Percentiles rank a stretch among this genome's conserved stretches.
Evolutionary conservation across 2,329 filamentous ascomycete genomes (phyloP).

Genomic region (Berkeleyomyces rouxiae): DNA sequence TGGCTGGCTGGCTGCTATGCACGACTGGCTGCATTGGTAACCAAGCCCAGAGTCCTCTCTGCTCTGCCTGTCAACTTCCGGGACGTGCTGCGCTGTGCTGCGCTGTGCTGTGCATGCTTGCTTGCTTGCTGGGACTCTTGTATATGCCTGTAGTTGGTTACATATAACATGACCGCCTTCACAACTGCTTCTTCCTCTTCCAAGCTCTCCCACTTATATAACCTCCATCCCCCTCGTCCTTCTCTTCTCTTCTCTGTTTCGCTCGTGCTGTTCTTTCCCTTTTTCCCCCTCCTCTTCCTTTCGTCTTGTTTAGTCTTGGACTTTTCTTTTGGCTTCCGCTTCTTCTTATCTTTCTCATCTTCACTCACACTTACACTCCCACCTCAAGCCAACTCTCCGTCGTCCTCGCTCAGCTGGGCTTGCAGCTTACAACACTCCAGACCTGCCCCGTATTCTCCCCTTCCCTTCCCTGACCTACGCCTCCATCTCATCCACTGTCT

Average conservation of each 20-base stretch:
- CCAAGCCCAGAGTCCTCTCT: too few relatives aligned
- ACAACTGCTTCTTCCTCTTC: constrained; percentile 4
- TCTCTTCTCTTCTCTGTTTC: constrained; percentile 9
- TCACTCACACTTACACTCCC: not conserved
- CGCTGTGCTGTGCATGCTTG: not conserved
- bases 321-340: constrained; percentile 6
- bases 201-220: constrained; percentile 5
- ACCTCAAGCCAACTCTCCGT: not conserved
- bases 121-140: not conserved
- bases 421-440: not conserved
- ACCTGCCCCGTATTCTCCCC: not conserved
- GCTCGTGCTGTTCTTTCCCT: not conserved
- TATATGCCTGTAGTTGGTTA: not conserved
- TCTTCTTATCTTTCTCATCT: not conserved
- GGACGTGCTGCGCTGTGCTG: not conserved
- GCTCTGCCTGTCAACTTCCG: not conserved
- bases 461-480: not conserved
- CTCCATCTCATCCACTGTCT: not conserved
- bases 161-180: constrained; percentile 8
- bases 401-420: not conserved
- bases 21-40: not conserved
- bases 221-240: constrained; percentile 5
- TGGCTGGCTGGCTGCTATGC: not conserved
- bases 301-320: not conserved
- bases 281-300: not conserved